A percentile compares a stretch with the other conserved stretches of the same genome.
phyloP scores from a whole-genome alignment of 164 flowering plant species.

The Magnolia changhungtana region DNA sequence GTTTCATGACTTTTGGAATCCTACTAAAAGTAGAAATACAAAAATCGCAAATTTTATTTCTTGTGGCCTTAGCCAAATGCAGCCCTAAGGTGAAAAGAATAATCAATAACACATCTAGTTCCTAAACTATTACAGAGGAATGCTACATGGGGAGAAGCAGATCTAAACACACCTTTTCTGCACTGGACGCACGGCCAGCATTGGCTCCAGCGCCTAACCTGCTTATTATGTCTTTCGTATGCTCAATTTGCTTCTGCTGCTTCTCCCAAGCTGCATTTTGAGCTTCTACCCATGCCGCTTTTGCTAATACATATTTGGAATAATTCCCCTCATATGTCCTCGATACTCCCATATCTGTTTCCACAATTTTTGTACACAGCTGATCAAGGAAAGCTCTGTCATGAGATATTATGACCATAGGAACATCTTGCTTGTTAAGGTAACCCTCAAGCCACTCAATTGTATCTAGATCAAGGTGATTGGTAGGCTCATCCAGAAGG shows the following conservation, averaged over 20 bases:
- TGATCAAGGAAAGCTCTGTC: slow-evolving; percentile 99
- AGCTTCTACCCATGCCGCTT: slow-evolving; percentile 87
- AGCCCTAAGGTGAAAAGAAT: background rate
- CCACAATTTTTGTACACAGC: slow-evolving; percentile 94
- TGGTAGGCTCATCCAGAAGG: slow-evolving; percentile 96
- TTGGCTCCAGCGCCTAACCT: slow-evolving; percentile 91
- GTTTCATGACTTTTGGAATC: background rate
- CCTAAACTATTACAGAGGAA: background rate
- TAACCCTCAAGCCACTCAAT: slow-evolving; percentile 99
- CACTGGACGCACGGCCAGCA: slow-evolving; percentile 96
- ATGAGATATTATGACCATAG: slow-evolving; percentile 98
- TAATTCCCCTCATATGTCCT: slow-evolving; percentile 88
- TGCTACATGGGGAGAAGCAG: background rate
- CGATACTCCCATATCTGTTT: slow-evolving; percentile 97
- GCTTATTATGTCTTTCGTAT: slow-evolving; percentile 65
- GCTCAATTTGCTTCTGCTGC: slow-evolving; percentile 95
- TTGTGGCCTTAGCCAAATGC: background rate
- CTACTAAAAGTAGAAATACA: background rate
- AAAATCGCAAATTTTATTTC: background rate
- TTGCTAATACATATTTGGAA: slow-evolving; percentile 69
- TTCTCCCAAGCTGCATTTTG: slow-evolving; percentile 95
- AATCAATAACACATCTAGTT: background rate
- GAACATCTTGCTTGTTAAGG: slow-evolving; percentile 78
- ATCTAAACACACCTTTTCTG: slow-evolving; percentile 73
- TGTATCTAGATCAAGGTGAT: slow-evolving; percentile 97